Percentiles rank a stretch among this genome's conserved stretches.
phyloP scores from a whole-genome alignment of 179 eudicot genomes.

The Silene vulgaris region DNA sequence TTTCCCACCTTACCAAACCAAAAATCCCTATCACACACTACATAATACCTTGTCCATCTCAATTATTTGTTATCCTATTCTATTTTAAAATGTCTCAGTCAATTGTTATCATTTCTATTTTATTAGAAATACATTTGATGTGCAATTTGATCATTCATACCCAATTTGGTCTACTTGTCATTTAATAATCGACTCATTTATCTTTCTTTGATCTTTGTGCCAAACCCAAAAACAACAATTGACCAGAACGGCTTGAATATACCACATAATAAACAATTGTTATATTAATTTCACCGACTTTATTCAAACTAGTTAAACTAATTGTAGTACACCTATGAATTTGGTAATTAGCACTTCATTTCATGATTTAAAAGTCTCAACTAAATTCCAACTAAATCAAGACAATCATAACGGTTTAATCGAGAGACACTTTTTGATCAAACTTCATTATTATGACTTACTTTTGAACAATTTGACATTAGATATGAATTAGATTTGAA shows the following conservation, averaged over 20 bases:
- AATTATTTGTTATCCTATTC: no score
- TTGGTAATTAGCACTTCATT: background rate
- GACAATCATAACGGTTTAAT: slow-evolving; percentile 18
- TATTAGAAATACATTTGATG: no score
- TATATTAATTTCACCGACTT: background rate
- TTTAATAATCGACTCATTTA: no score
- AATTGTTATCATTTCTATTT: no score
- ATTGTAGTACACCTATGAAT: slow-evolving; percentile 21
- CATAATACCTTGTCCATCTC: no score
- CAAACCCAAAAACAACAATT: no score
- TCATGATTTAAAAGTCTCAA: background rate
- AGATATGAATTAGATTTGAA: background rate
- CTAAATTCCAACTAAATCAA: slow-evolving; percentile 20
- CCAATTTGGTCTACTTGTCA: no score
- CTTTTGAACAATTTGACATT: background rate
- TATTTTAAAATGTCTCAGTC: no score
- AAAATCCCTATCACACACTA: background rate
- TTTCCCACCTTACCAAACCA: slow-evolving; percentile 23
- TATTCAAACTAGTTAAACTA: background rate
- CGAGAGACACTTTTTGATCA: background rate
- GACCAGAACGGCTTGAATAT: no score
- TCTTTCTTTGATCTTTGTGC: no score
- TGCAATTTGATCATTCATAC: no score
- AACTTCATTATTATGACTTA: background rate
- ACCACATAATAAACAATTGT: background rate